A percentile compares a stretch with the other conserved stretches of the same genome.
Evolutionary conservation across 345 rosid genomes (phyloP).

Genomic region (Citrus sp.): DNA sequence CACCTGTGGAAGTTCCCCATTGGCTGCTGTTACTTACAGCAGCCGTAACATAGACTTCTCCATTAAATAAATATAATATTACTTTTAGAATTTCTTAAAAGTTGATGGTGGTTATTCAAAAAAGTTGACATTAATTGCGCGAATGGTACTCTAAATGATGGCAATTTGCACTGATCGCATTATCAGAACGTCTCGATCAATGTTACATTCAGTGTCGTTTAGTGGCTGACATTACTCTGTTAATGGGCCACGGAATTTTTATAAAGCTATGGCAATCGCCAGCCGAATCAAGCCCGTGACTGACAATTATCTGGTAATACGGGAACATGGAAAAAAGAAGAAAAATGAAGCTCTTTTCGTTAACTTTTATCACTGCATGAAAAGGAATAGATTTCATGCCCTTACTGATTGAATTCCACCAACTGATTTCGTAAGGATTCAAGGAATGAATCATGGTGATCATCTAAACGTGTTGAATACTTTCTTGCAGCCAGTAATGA

Average conservation of each 20-base stretch:
- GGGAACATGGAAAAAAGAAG: constrained; percentile 1
- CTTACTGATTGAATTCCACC: constrained; percentile 5
- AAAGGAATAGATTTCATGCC: constrained; percentile 13
- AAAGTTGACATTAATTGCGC: not conserved
- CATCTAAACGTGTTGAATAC: constrained; percentile 4
- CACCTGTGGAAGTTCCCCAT: no score
- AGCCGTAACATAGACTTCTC: no score
- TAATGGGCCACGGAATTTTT: constrained; percentile 10
- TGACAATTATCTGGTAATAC: not conserved
- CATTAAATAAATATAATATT: no score
- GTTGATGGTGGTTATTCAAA: not conserved
- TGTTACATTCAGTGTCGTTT: not conserved
- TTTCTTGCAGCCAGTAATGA: not conserved
- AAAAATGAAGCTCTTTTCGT: not conserved
- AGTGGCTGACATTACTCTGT: not conserved
- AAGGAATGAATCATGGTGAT: constrained; percentile 10
- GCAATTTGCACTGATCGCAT: not conserved
- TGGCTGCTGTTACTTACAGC: no score
- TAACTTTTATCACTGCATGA: not conserved
- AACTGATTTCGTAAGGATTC: not conserved
- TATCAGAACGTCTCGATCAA: not conserved
- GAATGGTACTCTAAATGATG: no score
- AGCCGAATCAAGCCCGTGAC: constrained; percentile 21
- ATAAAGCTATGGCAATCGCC: not conserved
- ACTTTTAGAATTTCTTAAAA: no score